A percentile compares a stretch with the other conserved stretches of the same genome.
Evolutionary conservation across 257 asterid genomes (phyloP).

Genomic region (Penstemon eatonii): DNA sequence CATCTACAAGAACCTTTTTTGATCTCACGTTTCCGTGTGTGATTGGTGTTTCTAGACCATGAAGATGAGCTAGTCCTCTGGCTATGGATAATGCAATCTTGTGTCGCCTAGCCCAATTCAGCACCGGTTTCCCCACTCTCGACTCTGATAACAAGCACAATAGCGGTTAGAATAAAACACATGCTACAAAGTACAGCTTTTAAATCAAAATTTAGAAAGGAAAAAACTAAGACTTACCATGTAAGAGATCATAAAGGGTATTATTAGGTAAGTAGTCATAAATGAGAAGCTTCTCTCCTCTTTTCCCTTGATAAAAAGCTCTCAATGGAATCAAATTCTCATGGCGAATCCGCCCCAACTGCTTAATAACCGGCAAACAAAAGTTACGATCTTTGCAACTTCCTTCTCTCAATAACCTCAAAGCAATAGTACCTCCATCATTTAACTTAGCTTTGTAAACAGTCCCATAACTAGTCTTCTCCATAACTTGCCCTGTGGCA

Average conservation of each 20-base stretch:
- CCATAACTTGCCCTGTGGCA: conserved; percentile 97
- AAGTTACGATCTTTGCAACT: conserved; percentile 70
- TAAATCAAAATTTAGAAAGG: background rate
- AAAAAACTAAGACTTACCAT: conserved; percentile 51
- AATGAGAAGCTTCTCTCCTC: conserved; percentile 97
- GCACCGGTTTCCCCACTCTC: conserved; percentile 77
- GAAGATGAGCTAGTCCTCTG: conserved; percentile 81
- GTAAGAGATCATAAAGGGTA: conserved; percentile 78
- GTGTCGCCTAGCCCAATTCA: conserved; percentile 94
- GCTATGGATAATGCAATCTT: conserved; percentile 88
- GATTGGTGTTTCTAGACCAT: background rate
- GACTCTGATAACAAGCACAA: conserved; percentile 55
- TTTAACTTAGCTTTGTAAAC: conserved; percentile 88
- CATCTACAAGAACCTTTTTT: conserved; percentile 80
- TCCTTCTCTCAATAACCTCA: conserved; percentile 92
- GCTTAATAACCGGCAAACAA: conserved; percentile 71
- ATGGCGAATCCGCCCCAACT: conserved; percentile 77
- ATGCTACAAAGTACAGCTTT: background rate
- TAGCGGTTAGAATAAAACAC: background rate
- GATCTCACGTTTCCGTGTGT: conserved; percentile 85
- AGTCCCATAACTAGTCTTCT: conserved; percentile 91
- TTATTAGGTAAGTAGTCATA: conserved; percentile 78
- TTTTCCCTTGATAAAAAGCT: conserved; percentile 93
- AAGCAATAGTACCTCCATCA: conserved; percentile 91
- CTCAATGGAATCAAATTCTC: conserved; percentile 92